A percentile compares a stretch with the other conserved stretches of the same genome.
Evolutionary conservation across 148 eudicot species (phyloP).

Genomic region (Dysphania ambrosioides): DNA sequence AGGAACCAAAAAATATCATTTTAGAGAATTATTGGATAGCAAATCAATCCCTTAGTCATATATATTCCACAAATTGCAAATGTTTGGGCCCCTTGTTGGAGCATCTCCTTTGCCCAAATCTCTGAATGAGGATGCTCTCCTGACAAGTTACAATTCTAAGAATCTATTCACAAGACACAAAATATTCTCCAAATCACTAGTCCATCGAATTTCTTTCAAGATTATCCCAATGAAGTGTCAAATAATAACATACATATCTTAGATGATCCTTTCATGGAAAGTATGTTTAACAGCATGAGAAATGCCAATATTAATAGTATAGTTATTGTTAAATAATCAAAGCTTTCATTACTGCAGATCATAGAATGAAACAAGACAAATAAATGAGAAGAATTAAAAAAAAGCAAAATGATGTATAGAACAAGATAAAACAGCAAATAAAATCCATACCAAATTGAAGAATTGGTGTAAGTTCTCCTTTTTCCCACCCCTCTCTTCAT

Average conservation of each 20-base stretch:
- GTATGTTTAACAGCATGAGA: no score
- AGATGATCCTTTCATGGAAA: background rate
- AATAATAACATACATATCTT: background rate
- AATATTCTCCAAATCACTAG: no score
- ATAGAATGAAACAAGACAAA: background rate
- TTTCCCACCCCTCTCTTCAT: conserved; percentile 69
- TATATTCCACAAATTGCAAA: background rate
- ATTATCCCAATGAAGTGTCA: background rate
- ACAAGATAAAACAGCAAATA: background rate
- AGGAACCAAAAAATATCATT: background rate
- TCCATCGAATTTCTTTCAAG: background rate
- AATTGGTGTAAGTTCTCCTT: conserved; percentile 59
- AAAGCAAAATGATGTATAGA: background rate
- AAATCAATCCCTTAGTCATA: background rate
- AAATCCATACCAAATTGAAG: conserved; percentile 62
- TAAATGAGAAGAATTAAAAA: background rate
- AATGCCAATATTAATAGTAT: background rate
- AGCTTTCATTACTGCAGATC: background rate
- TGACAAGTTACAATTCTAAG: no score
- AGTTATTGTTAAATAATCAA: background rate
- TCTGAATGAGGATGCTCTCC: no score
- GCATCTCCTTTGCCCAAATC: background rate
- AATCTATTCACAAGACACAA: no score
- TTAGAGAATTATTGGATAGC: background rate
- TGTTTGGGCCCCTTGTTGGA: background rate